These are phyloP conservation scores for Acarospora socialis DNA, from an alignment of 2,329 filamentous ascomycete genomes.

Conservation along the genomic window DNA sequence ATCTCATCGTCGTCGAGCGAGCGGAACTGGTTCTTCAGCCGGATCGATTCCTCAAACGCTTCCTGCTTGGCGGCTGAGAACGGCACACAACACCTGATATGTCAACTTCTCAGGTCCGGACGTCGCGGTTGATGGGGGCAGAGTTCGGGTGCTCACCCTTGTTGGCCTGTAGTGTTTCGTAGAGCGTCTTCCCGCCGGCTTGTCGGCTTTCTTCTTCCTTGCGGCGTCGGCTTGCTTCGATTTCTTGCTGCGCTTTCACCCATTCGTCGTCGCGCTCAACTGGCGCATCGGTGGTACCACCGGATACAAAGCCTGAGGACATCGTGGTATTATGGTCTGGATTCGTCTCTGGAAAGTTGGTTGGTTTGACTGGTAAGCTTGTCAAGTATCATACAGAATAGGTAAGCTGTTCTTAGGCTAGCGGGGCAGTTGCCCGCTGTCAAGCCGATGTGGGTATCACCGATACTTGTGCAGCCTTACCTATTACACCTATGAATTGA, in stretches of 20 bases:
- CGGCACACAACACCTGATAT: slow-evolving; percentile 24
- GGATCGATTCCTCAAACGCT: slow-evolving; percentile 36
- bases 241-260: slow-evolving; percentile 15
- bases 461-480: too few species aligned
- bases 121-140: background rate
- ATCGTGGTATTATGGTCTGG: too few species aligned
- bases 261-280: slow-evolving; percentile 13
- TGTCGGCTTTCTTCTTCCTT: slow-evolving; percentile 16
- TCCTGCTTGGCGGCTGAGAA: slow-evolving; percentile 34
- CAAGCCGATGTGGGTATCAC: too few species aligned
- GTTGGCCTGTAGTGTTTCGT: slow-evolving; percentile 34
- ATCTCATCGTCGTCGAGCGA: slow-evolving; percentile 37
- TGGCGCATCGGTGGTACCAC: slow-evolving; percentile 13
- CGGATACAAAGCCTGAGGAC: slow-evolving; percentile 15
- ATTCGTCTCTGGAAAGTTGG: too few species aligned
- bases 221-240: slow-evolving; percentile 15
- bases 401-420: too few species aligned
- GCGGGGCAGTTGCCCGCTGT: too few species aligned
- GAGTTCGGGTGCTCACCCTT: slow-evolving; percentile 28
- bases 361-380: too few species aligned
- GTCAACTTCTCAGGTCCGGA: slow-evolving; percentile 20
- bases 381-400: too few species aligned
- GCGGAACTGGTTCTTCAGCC: slow-evolving; percentile 37
- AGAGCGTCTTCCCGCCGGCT: slow-evolving; percentile 34
- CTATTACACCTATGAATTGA: too few species aligned